phyloP scores from a whole-genome alignment of 1,284 basidiomycete genomes.

The Stereum hirsutum region DNA sequence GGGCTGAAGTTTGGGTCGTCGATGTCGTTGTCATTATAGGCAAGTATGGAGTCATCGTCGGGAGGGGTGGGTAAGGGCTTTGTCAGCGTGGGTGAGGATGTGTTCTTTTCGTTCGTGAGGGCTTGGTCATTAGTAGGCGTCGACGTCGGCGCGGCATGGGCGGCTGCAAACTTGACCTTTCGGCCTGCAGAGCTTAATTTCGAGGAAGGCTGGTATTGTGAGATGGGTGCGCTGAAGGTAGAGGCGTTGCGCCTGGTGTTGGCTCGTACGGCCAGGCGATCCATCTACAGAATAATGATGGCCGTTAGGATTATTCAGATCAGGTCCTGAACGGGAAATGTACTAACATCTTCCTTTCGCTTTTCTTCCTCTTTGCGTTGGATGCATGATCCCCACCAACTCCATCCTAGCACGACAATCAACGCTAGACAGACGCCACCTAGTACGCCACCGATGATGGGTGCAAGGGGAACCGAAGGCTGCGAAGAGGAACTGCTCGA shows the following conservation, averaged over 20 bases:
- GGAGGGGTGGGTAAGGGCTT: not conserved
- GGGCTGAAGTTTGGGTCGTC: not conserved
- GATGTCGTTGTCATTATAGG: not conserved
- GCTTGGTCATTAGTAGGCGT: not conserved
- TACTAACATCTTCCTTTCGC: conserved; percentile 30
- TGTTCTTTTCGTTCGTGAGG: no score
- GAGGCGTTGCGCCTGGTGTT: conserved; percentile 33
- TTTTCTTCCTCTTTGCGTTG: conserved; percentile 27
- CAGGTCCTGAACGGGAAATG: not conserved
- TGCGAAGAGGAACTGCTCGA: no score
- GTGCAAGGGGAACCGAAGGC: conserved; percentile 33
- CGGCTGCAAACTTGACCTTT: conserved; percentile 20
- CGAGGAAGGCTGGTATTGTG: conserved; percentile 14
- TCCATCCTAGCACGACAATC: conserved; percentile 33
- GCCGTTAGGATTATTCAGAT: not conserved
- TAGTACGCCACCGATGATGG: conserved; percentile 40
- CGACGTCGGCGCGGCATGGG: no score
- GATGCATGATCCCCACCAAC: conserved; percentile 38
- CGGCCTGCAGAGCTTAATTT: conserved; percentile 11
- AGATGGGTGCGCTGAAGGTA: conserved; percentile 9
- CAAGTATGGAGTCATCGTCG: not conserved
- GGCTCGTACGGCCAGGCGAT: conserved; percentile 20
- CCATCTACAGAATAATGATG: not conserved
- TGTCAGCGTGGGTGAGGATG: no score
- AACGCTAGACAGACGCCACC: conserved; percentile 40